Evolutionary conservation across 192 early-diverging fungal genomes (phyloP).

Genomic region (Pecoramyces ruminantium): DNA sequence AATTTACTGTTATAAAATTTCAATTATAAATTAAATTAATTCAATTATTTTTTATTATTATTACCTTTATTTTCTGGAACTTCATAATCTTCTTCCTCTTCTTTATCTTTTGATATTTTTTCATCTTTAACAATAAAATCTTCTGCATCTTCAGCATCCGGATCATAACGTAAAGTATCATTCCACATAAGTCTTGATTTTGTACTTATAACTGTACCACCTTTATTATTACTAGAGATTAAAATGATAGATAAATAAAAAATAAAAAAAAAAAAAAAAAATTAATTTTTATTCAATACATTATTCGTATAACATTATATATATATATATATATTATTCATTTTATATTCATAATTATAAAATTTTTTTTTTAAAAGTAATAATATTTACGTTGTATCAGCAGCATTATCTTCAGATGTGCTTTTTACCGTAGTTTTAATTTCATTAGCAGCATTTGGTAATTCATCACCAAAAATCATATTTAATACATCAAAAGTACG

Average conservation of each 20-base stretch:
- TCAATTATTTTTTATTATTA: background rate
- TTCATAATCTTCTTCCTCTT: background rate
- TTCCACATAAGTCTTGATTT: background rate
- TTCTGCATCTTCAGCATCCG: background rate
- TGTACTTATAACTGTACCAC: background rate
- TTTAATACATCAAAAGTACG: background rate
- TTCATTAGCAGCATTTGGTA: background rate
- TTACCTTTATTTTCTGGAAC: background rate
- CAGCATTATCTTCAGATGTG: background rate
- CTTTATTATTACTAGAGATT: background rate
- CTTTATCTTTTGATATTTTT: background rate
- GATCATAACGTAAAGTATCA: background rate
- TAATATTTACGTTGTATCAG: background rate
- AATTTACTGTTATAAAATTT: no score
- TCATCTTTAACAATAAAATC: background rate
- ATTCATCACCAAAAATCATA: background rate
- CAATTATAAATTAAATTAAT: no score
- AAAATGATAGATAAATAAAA: no score
- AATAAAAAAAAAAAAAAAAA: no score
- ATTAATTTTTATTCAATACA: no score
- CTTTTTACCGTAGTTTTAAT: background rate
- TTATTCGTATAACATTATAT: no score
- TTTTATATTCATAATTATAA: no score
- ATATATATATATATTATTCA: no score
- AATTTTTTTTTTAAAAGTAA: no score